phyloP scores from a whole-genome alignment of 2,329 filamentous ascomycete genomes.

The Apiospora hydei region DNA sequence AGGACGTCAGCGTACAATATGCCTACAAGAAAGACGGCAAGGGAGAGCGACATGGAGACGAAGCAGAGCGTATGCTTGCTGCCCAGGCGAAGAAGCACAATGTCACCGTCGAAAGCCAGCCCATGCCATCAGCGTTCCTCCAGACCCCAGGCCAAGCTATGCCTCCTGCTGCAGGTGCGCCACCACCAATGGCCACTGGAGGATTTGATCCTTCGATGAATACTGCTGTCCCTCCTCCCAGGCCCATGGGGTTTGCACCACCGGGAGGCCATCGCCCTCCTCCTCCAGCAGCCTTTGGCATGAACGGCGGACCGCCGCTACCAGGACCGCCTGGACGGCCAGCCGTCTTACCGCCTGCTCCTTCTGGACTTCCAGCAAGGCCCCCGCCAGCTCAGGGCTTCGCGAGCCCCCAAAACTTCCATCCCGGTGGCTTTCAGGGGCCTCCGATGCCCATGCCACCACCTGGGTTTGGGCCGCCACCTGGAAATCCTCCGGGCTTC shows the following conservation, averaged over 20 bases:
- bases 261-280: conserved; percentile 39
- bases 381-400: conserved; percentile 76
- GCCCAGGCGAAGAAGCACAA: conserved; percentile 94
- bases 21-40: conserved; percentile 99
- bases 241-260: conserved; percentile 46
- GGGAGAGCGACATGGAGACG: conserved; percentile 93
- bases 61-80: conserved; percentile 90
- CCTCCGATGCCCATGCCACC: conserved; percentile 45
- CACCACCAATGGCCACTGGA: conserved; percentile 39
- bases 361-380: conserved; percentile 66
- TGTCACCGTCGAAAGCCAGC: conserved; percentile 81
- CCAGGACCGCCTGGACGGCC: conserved; percentile 37
- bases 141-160: conserved; percentile 43
- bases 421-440: conserved; percentile 54
- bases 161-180: conserved; percentile 34
- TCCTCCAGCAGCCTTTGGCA: conserved; percentile 43
- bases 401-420: conserved; percentile 66
- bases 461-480: conserved; percentile 52
- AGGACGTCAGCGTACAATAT: conserved; percentile 95
- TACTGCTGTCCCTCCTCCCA: conserved; percentile 44
- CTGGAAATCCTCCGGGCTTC: conserved; percentile 32
- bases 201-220: conserved; percentile 33
- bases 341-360: conserved; percentile 61
- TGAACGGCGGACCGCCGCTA: conserved; percentile 48
- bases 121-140: conserved; percentile 77